Evolutionary conservation across 2,329 filamentous ascomycete genomes (phyloP).

Genomic region (Stromatinia cepivora): DNA sequence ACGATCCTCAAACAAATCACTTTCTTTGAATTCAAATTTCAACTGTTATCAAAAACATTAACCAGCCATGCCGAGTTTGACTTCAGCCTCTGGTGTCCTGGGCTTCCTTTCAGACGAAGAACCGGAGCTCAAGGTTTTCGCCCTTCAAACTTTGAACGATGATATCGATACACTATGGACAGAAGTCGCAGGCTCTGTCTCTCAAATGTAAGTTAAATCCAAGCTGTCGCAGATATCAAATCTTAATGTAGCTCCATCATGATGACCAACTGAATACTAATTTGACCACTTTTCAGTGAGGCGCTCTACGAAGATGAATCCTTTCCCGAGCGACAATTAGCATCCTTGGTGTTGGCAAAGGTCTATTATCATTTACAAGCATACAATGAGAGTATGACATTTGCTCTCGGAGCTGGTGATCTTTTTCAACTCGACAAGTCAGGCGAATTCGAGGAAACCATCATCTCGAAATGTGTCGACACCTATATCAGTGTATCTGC

Average conservation of each 20-base stretch:
- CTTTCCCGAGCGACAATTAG: conserved; percentile 91
- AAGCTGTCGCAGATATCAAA: background rate
- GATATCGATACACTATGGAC: conserved; percentile 98
- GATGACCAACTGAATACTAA: conserved; percentile 27
- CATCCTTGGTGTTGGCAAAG: conserved; percentile 92
- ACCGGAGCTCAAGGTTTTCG: conserved; percentile 90
- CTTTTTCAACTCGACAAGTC: conserved; percentile 89
- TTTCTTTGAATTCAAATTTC: background rate
- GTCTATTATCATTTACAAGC: conserved; percentile 98
- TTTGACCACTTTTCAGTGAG: conserved; percentile 61
- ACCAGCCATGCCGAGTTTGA: conserved; percentile 78
- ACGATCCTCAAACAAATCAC: background rate
- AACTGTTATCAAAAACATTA: background rate
- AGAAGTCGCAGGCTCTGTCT: conserved; percentile 88
- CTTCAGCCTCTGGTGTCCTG: conserved; percentile 90
- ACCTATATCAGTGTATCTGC: conserved; percentile 87
- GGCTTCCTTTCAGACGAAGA: conserved; percentile 96
- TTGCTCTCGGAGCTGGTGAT: conserved; percentile 91
- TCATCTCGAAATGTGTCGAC: conserved; percentile 97
- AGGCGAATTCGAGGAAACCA: conserved; percentile 97
- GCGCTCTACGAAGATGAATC: conserved; percentile 94
- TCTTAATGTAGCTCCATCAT: background rate
- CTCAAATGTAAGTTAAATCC: conserved; percentile 74
- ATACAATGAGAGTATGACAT: conserved; percentile 99
- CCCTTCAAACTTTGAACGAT: conserved; percentile 90